Percentiles rank a stretch among this genome's conserved stretches.
Evolutionary conservation across 306 rosid genomes (phyloP).

Genomic region (Abrus pulchellus): DNA sequence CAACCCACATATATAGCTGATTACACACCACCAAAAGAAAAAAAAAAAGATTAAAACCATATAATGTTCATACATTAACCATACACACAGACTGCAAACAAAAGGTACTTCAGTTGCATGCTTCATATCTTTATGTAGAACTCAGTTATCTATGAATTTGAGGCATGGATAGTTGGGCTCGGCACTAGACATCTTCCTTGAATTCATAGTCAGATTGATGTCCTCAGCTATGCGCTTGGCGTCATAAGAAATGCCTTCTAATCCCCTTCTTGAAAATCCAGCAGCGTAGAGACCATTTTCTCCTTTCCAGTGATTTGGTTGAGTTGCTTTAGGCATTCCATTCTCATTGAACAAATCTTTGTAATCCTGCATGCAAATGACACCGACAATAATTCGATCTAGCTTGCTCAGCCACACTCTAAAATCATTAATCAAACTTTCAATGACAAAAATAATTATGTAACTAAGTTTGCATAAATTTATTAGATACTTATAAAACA

Average conservation of each 20-base stretch:
- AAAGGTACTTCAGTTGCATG: no score
- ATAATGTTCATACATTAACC: no score
- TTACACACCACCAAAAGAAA: no score
- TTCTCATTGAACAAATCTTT: conserved; percentile 55
- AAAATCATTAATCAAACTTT: not conserved
- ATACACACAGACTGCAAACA: no score
- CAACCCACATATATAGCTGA: no score
- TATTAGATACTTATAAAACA: no score
- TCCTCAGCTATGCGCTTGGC: conserved; percentile 59
- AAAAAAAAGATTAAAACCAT: no score
- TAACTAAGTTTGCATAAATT: no score
- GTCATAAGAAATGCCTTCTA: conserved; percentile 62
- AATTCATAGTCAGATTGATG: conserved; percentile 15
- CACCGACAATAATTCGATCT: not conserved
- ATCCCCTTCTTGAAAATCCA: conserved; percentile 64
- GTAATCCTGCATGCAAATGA: conserved; percentile 55
- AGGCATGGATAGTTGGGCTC: no score
- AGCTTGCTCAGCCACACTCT: not conserved
- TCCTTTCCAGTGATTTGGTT: conserved; percentile 74
- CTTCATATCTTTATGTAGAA: no score
- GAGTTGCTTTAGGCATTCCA: conserved; percentile 65
- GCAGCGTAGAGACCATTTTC: conserved; percentile 58
- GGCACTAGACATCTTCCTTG: not conserved
- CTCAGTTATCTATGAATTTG: no score
- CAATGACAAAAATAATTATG: not conserved